Evolutionary conservation across 1,284 basidiomycete genomes (phyloP), one percentile per base, ranked within the genome.

Genomic region (Acaromyces ingoldii): DNA sequence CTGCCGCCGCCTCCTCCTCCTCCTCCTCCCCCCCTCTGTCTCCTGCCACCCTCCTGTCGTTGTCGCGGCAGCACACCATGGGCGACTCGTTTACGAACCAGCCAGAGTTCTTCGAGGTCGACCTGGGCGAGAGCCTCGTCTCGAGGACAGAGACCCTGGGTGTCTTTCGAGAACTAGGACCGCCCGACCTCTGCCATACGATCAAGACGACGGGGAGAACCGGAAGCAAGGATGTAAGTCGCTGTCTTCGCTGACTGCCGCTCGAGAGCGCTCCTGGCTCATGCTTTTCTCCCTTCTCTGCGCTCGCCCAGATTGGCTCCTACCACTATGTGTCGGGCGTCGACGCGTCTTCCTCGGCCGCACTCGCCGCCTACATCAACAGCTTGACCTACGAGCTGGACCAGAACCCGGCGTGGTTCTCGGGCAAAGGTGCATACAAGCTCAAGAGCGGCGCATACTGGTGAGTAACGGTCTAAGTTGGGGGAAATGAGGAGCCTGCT

Each of bases 341-440:
- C 44, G 93, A 98, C 76, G 91, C 93, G 0, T 95, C 91, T 9
- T 95, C 91, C 1, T 96, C 91, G 10, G 95, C 93, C 2, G 95
- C 91, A 0, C 82, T 98, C 10, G 95, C 93, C 7, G 93, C 93
- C 4, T 98, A 98, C 78, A 88, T 98, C 77, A 98, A 98, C 80
- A 93, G 90, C 13, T 81, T 98, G 29, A 93, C 90, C 4, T 97
- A 97, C 75, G 85, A 89, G 33, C 85, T 98, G 57, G 93, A 97
- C 70, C 90, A 93, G 62, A 85, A 83, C 51, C 83, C 85, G 13
- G 86, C 89, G 7, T 98, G 95, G 91, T 95, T 97, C 75, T 85
- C 88, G 26, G 61, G 62, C 37, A 76, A 77, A 41, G 57, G 67
- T 7, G 80, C 83, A n/a, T 97, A 90, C 87, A 93, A 92, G 77